Evolutionary conservation across 2,329 filamentous ascomycete species (phyloP).

Genomic region (Penicillium sumatraense): DNA sequence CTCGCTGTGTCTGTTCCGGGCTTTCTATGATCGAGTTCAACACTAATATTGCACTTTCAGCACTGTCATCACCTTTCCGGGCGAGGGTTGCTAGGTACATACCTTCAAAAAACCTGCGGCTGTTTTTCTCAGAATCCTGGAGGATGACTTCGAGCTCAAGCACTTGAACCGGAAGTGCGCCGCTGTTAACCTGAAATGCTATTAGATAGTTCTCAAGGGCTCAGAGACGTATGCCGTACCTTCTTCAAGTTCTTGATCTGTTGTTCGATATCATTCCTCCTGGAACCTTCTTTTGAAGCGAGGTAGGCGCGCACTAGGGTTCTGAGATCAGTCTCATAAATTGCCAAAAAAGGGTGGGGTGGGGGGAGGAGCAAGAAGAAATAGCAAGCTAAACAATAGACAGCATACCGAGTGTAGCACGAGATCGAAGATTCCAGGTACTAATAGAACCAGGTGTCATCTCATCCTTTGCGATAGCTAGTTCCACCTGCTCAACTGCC

Average conservation of each 20-base stretch:
- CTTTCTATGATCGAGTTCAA: background rate
- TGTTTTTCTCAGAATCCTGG: background rate
- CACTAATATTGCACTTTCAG: background rate
- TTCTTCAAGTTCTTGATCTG: background rate
- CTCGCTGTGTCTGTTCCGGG: background rate
- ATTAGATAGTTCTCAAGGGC: background rate
- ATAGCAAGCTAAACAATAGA: background rate
- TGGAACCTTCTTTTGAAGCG: background rate
- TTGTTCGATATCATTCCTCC: background rate
- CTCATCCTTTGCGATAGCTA: background rate
- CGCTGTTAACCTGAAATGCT: background rate
- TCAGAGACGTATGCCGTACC: background rate
- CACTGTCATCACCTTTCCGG: background rate
- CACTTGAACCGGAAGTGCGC: background rate
- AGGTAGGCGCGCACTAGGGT: background rate
- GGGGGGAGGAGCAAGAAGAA: no score
- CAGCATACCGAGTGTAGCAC: constrained; percentile 48
- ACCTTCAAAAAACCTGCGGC: background rate
- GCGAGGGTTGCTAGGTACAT: background rate
- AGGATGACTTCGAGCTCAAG: background rate
- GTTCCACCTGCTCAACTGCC: constrained; percentile 63
- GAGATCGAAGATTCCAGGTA: background rate
- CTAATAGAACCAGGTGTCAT: background rate
- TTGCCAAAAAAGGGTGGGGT: no score
- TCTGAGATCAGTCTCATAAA: background rate